Conservation (phyloP, 2,329 filamentous ascomycete species). For the Didymella exigua region DNA sequence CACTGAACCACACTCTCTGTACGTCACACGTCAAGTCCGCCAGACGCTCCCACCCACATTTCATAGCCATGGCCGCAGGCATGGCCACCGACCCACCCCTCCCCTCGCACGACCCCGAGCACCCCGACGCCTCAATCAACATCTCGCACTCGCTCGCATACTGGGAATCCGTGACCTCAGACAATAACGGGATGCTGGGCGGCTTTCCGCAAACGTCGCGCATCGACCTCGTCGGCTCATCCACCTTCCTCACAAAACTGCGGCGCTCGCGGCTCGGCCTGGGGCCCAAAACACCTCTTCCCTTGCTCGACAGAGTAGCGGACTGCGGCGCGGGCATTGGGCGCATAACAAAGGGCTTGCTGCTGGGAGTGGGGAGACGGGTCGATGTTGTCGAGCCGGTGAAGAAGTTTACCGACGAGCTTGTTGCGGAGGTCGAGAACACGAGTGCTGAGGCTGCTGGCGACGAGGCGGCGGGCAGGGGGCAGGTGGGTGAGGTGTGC, state of each 20-base stretch:
- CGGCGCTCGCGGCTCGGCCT: conserved; percentile 43
- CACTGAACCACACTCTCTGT: not conserved
- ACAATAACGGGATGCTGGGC: conserved; percentile 79
- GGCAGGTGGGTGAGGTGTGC: conserved; percentile 67
- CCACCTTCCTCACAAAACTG: conserved; percentile 72
- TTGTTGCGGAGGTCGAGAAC: conserved; percentile 48
- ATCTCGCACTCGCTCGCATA: conserved; percentile 54
- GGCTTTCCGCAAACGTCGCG: conserved; percentile 71
- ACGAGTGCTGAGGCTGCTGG: conserved; percentile 32
- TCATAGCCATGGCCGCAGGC: conserved; percentile 26
- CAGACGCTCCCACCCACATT: not conserved
- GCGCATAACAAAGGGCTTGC: conserved; percentile 76
- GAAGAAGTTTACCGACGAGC: conserved; percentile 72
- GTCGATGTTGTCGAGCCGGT: conserved; percentile 90
- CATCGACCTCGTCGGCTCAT: conserved; percentile 73
- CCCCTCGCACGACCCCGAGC: conserved; percentile 22
- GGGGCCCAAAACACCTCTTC: conserved; percentile 29
- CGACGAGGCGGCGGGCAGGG: conserved; percentile 35
- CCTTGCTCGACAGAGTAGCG: conserved; percentile 52
- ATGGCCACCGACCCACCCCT: conserved; percentile 36
- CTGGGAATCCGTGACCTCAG: conserved; percentile 59
- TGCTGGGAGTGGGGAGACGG: conserved; percentile 70
- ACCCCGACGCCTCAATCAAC: conserved; percentile 53
- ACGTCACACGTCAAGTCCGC: not conserved
- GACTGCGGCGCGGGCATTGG: conserved; percentile 77